A percentile compares a stretch with the other conserved stretches of the same genome.
Conservation (phyloP, 176 grass and related monocot species). For the Zea mays region DNA sequence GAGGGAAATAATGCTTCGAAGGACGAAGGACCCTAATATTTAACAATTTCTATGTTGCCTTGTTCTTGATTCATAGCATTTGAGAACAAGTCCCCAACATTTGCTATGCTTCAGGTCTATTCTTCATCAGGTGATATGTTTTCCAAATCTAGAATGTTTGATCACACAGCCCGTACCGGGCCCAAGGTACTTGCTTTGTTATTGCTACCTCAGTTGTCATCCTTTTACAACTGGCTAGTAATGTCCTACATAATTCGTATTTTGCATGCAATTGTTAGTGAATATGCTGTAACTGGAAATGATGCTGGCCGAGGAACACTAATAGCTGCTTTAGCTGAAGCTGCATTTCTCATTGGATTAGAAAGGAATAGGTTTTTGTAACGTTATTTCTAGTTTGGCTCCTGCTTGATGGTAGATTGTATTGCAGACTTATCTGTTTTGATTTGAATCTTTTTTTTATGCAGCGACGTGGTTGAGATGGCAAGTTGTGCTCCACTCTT, state of each 20-base stretch:
- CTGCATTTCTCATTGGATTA: constrained; percentile 86
- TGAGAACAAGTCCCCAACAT: no score
- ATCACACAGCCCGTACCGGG: constrained; percentile 51
- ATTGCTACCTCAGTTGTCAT: constrained; percentile 14
- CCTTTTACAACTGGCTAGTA: constrained; percentile 7
- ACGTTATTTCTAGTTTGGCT: constrained; percentile 25
- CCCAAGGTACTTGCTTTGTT: constrained; percentile 51
- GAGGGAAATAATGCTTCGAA: no score
- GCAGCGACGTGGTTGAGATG: no score
- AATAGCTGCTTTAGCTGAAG: constrained; percentile 82
- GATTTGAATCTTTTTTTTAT: constrained; percentile 32
- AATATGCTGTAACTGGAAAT: no score
- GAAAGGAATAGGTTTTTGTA: constrained; percentile 77
- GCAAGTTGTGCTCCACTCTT: no score
- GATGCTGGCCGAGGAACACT: constrained; percentile 84
- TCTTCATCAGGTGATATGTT: constrained; percentile 79
- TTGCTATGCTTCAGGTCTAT: constrained; percentile 65
- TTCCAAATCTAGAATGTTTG: constrained; percentile 75
- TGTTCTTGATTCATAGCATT: no score
- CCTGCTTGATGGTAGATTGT: no score
- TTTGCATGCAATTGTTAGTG: constrained; percentile 70
- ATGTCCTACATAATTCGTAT: constrained; percentile 24
- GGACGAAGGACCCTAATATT: no score
- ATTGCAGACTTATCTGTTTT: constrained; percentile 24
- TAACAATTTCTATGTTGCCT: no score